Evolutionary conservation across 768 basidiomycete genomes (phyloP).

Genomic region (Hypholoma sublateritium): DNA sequence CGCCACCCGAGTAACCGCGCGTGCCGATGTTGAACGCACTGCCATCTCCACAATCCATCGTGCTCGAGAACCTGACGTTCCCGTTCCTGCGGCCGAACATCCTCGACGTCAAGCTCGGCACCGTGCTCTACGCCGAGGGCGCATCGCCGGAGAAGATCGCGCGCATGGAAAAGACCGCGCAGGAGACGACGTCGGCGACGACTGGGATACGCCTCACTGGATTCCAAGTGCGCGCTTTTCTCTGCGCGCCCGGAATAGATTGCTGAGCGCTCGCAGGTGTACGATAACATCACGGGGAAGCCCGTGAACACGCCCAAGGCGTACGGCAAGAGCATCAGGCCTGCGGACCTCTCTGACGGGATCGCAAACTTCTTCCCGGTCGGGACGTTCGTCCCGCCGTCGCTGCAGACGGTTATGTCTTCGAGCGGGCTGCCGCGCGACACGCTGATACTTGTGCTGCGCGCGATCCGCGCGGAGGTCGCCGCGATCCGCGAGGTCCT

Average conservation of each 20-base stretch:
- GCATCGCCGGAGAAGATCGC: conserved; percentile 71
- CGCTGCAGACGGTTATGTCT: conserved; percentile 6
- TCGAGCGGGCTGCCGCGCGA: conserved; percentile 54
- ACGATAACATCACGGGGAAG: conserved; percentile 55
- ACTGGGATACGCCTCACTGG: conserved; percentile 83
- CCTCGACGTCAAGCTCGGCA: conserved; percentile 93
- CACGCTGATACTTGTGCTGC: conserved; percentile 58
- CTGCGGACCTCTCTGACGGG: conserved; percentile 71
- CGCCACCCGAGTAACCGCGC: conserved; percentile 20
- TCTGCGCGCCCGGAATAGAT: not conserved
- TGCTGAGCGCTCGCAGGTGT: conserved; percentile 45
- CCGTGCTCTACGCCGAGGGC: conserved; percentile 73
- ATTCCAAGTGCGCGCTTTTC: conserved; percentile 63
- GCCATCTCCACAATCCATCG: conserved; percentile 58
- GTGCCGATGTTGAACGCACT: conserved; percentile 11
- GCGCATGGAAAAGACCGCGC: conserved; percentile 74
- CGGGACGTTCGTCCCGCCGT: conserved; percentile 12
- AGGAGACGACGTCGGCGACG: conserved; percentile 66
- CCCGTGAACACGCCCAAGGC: conserved; percentile 66
- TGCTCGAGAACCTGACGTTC: conserved; percentile 81
- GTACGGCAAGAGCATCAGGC: conserved; percentile 77
- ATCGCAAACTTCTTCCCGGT: conserved; percentile 79
- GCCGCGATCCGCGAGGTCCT: conserved; percentile 38
- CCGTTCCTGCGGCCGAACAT: conserved; percentile 80
- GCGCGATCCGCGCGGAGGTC: conserved; percentile 51